These are phyloP conservation scores for Coemansia sp. DNA, from an alignment of 192 early-diverging fungal genomes.

Conservation along the genomic window DNA sequence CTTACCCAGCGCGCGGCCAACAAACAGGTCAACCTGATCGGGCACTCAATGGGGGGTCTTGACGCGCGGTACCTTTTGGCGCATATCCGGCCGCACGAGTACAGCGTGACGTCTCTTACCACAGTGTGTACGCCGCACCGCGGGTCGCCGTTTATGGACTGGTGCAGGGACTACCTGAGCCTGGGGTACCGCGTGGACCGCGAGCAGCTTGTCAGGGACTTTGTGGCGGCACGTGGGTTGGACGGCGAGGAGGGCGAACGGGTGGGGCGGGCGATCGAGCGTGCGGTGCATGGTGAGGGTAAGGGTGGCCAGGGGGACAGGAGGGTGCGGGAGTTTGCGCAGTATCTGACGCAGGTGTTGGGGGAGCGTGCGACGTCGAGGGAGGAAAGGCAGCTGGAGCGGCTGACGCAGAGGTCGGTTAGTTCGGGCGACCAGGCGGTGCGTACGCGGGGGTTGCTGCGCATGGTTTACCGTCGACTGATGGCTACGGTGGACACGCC, in stretches of 20 bases:
- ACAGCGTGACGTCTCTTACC: conserved; percentile 74
- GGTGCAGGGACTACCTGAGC: conserved; percentile 81
- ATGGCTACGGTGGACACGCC: conserved; percentile 79
- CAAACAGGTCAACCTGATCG: conserved; percentile 75
- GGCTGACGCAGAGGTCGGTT: conserved; percentile 25
- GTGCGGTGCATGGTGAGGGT: conserved; percentile 20
- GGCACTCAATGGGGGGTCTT: conserved; percentile 95
- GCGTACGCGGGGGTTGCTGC: conserved; percentile 34
- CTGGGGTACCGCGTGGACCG: conserved; percentile 62
- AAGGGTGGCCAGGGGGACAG: conserved; percentile 29
- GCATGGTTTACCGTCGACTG: conserved; percentile 55
- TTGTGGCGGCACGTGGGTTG: conserved; percentile 51
- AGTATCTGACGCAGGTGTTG: conserved; percentile 38
- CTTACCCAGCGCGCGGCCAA: conserved; percentile 55
- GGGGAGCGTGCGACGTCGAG: conserved; percentile 39
- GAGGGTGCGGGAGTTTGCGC: conserved; percentile 40
- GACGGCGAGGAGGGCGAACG: conserved; percentile 28
- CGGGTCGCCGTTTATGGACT: conserved; percentile 92
- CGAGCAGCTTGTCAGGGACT: conserved; percentile 48
- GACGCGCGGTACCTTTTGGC: conserved; percentile 91
- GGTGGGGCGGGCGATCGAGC: conserved; percentile 31
- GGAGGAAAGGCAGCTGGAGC: conserved; percentile 26
- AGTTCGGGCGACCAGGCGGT: conserved; percentile 23
- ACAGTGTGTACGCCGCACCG: conserved; percentile 94
- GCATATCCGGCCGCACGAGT: conserved; percentile 70